Percentiles rank a stretch among this genome's conserved stretches.
phyloP scores from a whole-genome alignment of 805 yeast genomes.

The Ogataea paraovalis region DNA sequence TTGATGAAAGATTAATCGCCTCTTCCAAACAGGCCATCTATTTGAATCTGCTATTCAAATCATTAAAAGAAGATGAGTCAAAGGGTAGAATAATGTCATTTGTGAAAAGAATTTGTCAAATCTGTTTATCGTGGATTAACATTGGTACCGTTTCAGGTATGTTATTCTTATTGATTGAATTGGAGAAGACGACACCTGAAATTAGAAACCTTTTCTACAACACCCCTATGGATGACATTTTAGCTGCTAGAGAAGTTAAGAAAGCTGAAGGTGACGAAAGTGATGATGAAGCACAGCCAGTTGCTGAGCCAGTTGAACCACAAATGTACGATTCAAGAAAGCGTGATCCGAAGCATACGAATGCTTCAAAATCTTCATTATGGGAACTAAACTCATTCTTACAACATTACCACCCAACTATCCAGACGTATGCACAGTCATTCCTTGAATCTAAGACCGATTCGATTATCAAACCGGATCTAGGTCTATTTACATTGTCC shows the following conservation, averaged over 20 bases:
- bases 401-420: slow-evolving; percentile 89
- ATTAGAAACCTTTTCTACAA: slow-evolving; percentile 58
- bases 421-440: slow-evolving; percentile 71
- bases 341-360: slow-evolving; percentile 90
- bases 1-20: slow-evolving; percentile 77
- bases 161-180: slow-evolving; percentile 66
- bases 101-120: slow-evolving; percentile 84
- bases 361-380: slow-evolving; percentile 73
- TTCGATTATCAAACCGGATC: slow-evolving; percentile 68
- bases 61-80: slow-evolving; percentile 67
- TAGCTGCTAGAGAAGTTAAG: slow-evolving; percentile 41
- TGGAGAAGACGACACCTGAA: slow-evolving; percentile 61
- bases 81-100: slow-evolving; percentile 76
- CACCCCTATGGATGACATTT: slow-evolving; percentile 48
- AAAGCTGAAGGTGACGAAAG: slow-evolving; percentile 33
- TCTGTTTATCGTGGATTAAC: slow-evolving; percentile 80
- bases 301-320: slow-evolving; percentile 9
- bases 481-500: slow-evolving; percentile 79
- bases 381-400: slow-evolving; percentile 83
- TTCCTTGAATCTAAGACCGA: slow-evolving; percentile 42
- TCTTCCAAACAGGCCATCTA: slow-evolving; percentile 93
- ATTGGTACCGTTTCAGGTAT: slow-evolving; percentile 86
- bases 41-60: slow-evolving; percentile 77
- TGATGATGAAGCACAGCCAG: slow-evolving; percentile 22
- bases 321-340: slow-evolving; percentile 73